phyloP scores from a whole-genome alignment of 768 basidiomycete genomes.

The Floccularia luteovirens region DNA sequence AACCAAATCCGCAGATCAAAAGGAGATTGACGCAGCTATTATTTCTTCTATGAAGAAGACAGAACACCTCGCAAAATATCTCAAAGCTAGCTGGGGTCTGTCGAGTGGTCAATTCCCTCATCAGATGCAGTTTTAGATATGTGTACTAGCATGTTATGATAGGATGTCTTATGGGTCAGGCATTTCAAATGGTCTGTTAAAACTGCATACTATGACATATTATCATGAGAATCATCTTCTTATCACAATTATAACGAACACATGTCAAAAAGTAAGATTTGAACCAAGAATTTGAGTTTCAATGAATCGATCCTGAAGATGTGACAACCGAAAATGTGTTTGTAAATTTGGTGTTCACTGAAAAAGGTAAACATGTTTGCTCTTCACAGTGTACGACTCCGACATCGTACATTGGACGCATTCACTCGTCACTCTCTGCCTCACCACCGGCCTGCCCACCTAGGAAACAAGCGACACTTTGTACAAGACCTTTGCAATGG shows the following conservation, averaged over 20 bases:
- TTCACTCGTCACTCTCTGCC: constrained; percentile 4
- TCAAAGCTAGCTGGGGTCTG: constrained; percentile 87
- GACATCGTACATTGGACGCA: constrained; percentile 10
- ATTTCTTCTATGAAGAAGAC: constrained; percentile 85
- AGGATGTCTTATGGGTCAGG: too few relatives aligned
- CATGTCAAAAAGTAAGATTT: too few relatives aligned
- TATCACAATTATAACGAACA: too few relatives aligned
- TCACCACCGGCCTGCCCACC: constrained; percentile 8
- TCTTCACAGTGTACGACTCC: constrained; percentile 21
- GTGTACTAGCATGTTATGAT: too few relatives aligned
- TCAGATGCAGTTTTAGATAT: constrained; percentile 79
- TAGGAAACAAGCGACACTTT: constrained; percentile 20
- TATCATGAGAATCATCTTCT: too few relatives aligned
- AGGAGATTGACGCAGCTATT: constrained; percentile 73
- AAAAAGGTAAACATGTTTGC: too few relatives aligned
- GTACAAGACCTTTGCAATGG: constrained; percentile 46
- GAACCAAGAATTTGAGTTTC: too few relatives aligned
- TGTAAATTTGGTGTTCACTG: too few relatives aligned
- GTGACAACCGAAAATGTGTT: too few relatives aligned
- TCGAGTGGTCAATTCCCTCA: constrained; percentile 98
- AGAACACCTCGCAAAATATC: constrained; percentile 87
- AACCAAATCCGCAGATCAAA: constrained; percentile 87
- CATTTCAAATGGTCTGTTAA: constrained; percentile 15
- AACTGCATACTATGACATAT: constrained; percentile 24
- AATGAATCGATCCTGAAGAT: too few relatives aligned